These are phyloP conservation scores for Thecaphora thlaspeos DNA, from an alignment of 1,284 basidiomycete species.

Conservation along the genomic window DNA sequence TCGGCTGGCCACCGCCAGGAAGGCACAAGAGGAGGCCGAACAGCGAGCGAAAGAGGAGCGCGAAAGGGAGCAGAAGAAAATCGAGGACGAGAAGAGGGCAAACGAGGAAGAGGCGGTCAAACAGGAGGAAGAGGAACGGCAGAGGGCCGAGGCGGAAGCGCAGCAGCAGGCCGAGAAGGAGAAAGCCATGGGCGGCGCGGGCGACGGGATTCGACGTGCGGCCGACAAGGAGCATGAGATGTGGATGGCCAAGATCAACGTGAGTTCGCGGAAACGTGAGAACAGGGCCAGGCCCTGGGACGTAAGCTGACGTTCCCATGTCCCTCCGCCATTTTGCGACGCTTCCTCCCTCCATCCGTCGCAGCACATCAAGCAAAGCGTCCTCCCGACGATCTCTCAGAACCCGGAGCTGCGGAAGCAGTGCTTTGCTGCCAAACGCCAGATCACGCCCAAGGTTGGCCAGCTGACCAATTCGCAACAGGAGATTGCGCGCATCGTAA, in stretches of 20 bases:
- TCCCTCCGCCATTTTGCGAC: no score
- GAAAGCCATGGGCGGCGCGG: conserved; percentile 30
- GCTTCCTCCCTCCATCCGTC: neutral
- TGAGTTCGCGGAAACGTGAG: neutral
- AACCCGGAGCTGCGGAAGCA: conserved; percentile 62
- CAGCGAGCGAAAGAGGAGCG: conserved; percentile 32
- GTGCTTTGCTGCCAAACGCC: conserved; percentile 68
- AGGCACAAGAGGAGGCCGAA: conserved; percentile 46
- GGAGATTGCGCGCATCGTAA: conserved; percentile 72
- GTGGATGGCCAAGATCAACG: conserved; percentile 37
- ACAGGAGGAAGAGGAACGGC: conserved; percentile 27
- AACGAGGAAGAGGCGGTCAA: conserved; percentile 29
- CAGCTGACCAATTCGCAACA: conserved; percentile 79
- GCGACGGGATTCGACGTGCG: conserved; percentile 25
- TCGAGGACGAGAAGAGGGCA: conserved; percentile 43
- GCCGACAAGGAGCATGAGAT: conserved; percentile 36
- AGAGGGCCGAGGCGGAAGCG: conserved; percentile 4
- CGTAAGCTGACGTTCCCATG: neutral
- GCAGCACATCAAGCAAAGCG: conserved; percentile 70
- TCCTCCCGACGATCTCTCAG: conserved; percentile 73
- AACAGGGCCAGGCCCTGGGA: no score
- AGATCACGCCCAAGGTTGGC: conserved; percentile 85
- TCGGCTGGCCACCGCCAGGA: conserved; percentile 36
- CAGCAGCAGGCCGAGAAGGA: conserved; percentile 15
- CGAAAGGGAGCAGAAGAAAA: conserved; percentile 41